Base-by-base conservation (phyloP, 257 asterid genomes). In the Galeopsis tetrahit region DNA sequence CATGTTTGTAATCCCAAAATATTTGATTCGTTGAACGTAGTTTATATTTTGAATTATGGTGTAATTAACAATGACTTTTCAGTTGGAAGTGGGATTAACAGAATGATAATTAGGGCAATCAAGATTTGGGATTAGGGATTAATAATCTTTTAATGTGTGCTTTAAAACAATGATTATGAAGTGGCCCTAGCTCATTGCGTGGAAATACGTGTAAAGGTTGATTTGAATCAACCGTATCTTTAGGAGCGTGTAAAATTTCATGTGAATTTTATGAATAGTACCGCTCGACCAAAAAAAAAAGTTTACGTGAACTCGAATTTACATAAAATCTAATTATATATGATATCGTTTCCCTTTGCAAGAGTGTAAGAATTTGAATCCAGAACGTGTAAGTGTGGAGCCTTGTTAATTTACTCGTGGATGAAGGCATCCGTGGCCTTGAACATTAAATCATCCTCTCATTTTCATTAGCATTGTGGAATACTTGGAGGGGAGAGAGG, bases 161-260 rank as follows among this genome's bases (percentile, higher is more conserved):
- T 75, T 78, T 77, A 68, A 66, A 31, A 77, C 83, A 83, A 89
- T 86, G 84, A 86, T 85, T 84, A 80, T 77, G 10, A 56, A 44
- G 75, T 1, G 71, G 68, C 63, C 68, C 75, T n/a, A n/a, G n/a
- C n/a, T 63, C 14, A 39, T 77, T 75, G 74, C 79, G 42, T 82
- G 85, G 79, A 74, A 77, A 69, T 69, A 79, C 86, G 88, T 84
- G 88, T 72, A 84, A 79, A 84, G 87, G 6, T 49, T 58, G 11
- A 32, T 70, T 55, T 69, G 5, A 55, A 53, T 28, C 36, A 8
- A 28, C 34, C 13, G 34, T 21, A 21, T 53, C 35, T 11, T 10
- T 28, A n/a, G 31, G 15, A 14, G 56, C 21, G 28, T 21, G 28
- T 21, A 21, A 21, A 21, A n/a, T n/a, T n/a, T n/a, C n/a, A n/a